phyloP scores from a whole-genome alignment of 176 grass and related monocot species.

The Hsuehochloa calcarea region DNA sequence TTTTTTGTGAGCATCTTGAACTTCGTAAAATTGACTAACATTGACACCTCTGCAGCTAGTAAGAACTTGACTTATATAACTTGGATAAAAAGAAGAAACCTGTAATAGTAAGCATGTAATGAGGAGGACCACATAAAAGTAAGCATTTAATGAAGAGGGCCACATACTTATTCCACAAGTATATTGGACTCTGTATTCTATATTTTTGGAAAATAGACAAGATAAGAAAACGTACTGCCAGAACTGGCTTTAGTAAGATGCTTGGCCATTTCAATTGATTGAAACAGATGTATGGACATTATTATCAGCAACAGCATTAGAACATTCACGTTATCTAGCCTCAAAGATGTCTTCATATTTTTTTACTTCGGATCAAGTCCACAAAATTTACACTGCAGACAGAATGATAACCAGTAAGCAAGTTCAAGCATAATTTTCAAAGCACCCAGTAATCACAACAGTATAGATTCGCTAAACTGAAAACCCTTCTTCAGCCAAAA shows the following conservation, averaged over 20 bases:
- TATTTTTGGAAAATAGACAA: not conserved
- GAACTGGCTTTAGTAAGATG: not conserved
- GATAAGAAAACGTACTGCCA: slow-evolving; percentile 1
- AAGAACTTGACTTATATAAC: not conserved
- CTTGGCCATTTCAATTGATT: not conserved
- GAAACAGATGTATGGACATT: not conserved
- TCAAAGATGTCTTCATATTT: not conserved
- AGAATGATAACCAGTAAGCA: not conserved
- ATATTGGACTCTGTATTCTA: not conserved
- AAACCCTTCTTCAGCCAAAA: not conserved
- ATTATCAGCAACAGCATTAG: not conserved
- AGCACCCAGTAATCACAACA: not conserved
- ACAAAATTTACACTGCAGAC: not conserved
- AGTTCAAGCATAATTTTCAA: not conserved
- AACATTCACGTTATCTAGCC: not conserved
- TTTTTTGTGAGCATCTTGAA: not conserved
- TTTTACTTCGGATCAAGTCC: not conserved
- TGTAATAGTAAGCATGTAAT: not conserved
- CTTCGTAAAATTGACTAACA: not conserved
- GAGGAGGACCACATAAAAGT: not conserved
- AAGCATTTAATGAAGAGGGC: not conserved
- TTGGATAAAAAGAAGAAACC: not conserved
- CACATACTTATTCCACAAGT: not conserved
- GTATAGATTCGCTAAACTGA: not conserved
- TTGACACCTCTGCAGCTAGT: not conserved